Evolutionary conservation across 129 eudicot genomes (phyloP).

Genomic region (Centaurea solstitialis): DNA sequence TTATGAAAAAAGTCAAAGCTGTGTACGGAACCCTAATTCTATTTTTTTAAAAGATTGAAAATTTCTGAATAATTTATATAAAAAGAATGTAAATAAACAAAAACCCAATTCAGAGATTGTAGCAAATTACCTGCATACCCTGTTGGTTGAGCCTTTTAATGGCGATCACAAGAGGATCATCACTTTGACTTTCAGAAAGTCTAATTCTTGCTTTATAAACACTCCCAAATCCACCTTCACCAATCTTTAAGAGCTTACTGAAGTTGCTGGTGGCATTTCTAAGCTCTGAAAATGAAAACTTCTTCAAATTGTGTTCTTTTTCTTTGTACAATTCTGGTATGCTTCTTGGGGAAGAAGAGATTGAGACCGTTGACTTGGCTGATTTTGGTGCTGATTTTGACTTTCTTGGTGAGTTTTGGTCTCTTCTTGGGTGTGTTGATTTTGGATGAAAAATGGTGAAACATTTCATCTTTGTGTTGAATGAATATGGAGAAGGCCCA

Average conservation of each 20-base stretch:
- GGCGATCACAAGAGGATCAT: slow-evolving; percentile 61
- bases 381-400: slow-evolving; percentile 18
- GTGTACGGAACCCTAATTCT: not conserved
- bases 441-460: slow-evolving; percentile 29
- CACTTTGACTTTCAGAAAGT: slow-evolving; percentile 38
- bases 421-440: slow-evolving; percentile 15
- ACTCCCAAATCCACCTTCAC: slow-evolving; percentile 88
- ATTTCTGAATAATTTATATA: not conserved
- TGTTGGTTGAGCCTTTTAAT: slow-evolving; percentile 71
- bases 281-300: slow-evolving; percentile 61
- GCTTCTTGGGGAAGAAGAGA: slow-evolving; percentile 42
- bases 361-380: slow-evolving; percentile 55
- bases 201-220: slow-evolving; percentile 75
- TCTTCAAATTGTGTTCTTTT: slow-evolving; percentile 57
- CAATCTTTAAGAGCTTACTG: slow-evolving; percentile 71
- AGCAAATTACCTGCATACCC: slow-evolving; percentile 67
- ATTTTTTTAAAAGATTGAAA: not conserved
- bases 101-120: not conserved
- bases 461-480: slow-evolving; percentile 24
- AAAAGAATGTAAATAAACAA: not conserved
- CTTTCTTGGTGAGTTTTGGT: slow-evolving; percentile 23
- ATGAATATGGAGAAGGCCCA: too few species aligned
- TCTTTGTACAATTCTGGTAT: slow-evolving; percentile 59
- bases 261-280: slow-evolving; percentile 65
- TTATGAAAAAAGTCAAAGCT: not conserved